Evolutionary conservation across 495 filamentous ascomycete genomes (phyloP), one percentile per base, ranked within the genome.

Genomic region (Neurospora sp.): DNA sequence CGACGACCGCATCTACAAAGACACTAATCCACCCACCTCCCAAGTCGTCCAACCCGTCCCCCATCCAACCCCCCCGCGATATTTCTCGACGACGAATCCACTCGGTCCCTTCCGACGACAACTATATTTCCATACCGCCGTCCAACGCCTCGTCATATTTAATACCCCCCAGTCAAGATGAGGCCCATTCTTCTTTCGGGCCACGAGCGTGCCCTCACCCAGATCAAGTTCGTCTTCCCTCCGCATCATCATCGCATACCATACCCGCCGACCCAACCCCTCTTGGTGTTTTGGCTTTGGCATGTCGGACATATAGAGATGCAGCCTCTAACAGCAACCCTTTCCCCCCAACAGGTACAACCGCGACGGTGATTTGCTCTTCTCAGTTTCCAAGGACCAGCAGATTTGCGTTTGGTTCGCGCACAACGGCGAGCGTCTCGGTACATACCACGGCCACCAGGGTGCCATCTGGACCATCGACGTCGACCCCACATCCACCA

Each of bases 401-500:
- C 88, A 95, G 75, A 92, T 97, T 77, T 97, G 94, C 86, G 94
- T 89, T 75, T 98, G 95, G 94, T 97, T 89, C 85, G 89, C 93
- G 69, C 92, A 92, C 83, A 97, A 97, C 84, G 94, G 94, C 84
- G 94, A 97, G 87, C 90, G 94, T 75, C 88, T 98, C 71, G 95
- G 95, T 80, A 96, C 95, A 75, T 99, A 99, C 84, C 89, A 92
- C 79, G 96, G 96, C 79, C 96, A 99, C 87, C 91, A 95, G 80
- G 96, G 96, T 83, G 96, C 96, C 74, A 91, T 99, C 83, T 99
- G 96, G 96, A 97, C 94, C 72, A 92, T 99, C 81, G 96, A 98
- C 79, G 92, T 98, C 76, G 94, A 97, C 86, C 94, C 96, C 75
- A 96, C 94, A 78, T 94, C 92, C 76, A 93, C 92, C 75, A 88